phyloP scores from a whole-genome alignment of 768 basidiomycete genomes.

The Hirschioporus abietinus region DNA sequence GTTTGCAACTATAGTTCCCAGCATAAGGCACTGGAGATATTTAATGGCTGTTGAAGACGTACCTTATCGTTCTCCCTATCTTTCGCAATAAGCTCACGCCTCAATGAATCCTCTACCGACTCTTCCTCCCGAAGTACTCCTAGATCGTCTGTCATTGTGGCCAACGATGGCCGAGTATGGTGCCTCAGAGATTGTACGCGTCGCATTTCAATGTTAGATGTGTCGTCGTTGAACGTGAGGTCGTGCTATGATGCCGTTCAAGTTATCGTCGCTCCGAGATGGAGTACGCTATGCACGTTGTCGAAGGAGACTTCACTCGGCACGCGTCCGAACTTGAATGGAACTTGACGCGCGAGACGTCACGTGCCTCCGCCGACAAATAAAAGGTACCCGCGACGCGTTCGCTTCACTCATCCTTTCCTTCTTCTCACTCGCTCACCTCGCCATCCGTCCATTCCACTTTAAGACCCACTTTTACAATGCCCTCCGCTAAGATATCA shows the following conservation, averaged over 20 bases:
- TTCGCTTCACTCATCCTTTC: too few relatives aligned
- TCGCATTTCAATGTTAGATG: slow-evolving; percentile 35
- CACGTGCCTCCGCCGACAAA: neutral
- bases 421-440: neutral
- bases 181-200: slow-evolving; percentile 61
- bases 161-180: slow-evolving; percentile 45
- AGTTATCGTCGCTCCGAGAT: neutral
- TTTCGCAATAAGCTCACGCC: slow-evolving; percentile 60
- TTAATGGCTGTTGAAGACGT: slow-evolving; percentile 6
- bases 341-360: neutral
- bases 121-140: slow-evolving; percentile 56
- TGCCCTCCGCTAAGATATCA: neutral
- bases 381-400: too few relatives aligned
- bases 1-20: slow-evolving; percentile 44
- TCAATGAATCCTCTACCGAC: slow-evolving; percentile 52
- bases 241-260: too few relatives aligned
- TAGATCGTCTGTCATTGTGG: slow-evolving; percentile 47
- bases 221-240: neutral
- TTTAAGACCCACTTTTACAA: neutral
- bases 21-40: neutral
- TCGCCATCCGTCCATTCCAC: neutral
- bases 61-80: slow-evolving; percentile 71
- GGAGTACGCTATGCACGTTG: neutral
- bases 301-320: neutral
- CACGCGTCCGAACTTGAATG: neutral